Evolutionary conservation across 1,284 basidiomycete genomes (phyloP), one percentile per base, ranked within the genome.

Genomic region (Cutaneotrichosporon arboriforme): DNA sequence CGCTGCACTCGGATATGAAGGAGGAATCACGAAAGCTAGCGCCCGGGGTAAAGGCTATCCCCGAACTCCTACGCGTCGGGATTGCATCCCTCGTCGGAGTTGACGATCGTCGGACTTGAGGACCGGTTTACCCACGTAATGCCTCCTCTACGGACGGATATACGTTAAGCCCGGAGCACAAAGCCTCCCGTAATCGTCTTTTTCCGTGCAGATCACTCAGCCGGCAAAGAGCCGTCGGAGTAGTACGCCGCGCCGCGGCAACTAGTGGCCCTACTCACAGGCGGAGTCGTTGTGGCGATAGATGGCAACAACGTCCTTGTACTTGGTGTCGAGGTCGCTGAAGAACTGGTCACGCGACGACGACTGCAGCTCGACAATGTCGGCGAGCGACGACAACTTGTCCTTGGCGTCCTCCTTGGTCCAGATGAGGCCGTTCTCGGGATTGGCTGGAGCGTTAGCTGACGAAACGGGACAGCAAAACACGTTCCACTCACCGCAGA

Each of bases 221-320:
- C 26, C 26, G 26, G 26, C 10, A 5, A 5, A 31, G 26, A 31
- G 26, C 26, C 26, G 26, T 7, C 26, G 7, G 26, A 31, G 7
- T 7, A 31, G 26, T 31, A n/a, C n/a, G n/a, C n/a, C n/a, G n/a
- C n/a, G 26, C 26, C 10, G 26, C 10, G 5, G 5, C 26, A 5
- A 7, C 26, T 31, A 7, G 26, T 5, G 26, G 26, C 26, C 63
- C 9, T 58, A 61, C 50, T 59, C 52, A 55, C 54, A n/a, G 17
- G 61, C 64, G 18, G 63, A 65, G 40, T 65, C 76, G 59, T 77
- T 76, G 57, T 79, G 77, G 51, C 89, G 81, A 77, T 91, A 96
- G 57, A 94, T 83, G 18, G 83, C 91, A 9, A 86, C 81, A 1
- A 84, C 80, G 22, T 83, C 81, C 34, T 80, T 79, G 75, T 91